Base-by-base conservation (phyloP, 371 early-diverging fungal species). In the Lichtheimia corymbifera region DNA sequence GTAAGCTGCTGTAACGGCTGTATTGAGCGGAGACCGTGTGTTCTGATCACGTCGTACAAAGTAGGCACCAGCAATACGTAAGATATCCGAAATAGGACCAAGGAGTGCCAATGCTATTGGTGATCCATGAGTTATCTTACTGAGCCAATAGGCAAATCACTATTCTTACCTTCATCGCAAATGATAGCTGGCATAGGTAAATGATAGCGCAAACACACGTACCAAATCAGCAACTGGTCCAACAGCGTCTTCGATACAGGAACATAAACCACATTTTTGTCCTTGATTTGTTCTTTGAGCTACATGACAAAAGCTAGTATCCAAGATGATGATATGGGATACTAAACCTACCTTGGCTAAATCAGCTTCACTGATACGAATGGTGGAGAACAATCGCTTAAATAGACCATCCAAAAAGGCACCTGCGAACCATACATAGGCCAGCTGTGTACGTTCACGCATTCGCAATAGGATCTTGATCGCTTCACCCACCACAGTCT, bases 351-450 rank as follows among this genome's bases (percentile, higher is more conserved):
- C 63, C 61, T 59, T 64, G 15, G 55, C 55, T 17, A 81, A 27
- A 42, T 74, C 73, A 2, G 56, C 35, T 22, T 76, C 70, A 25
- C 53, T 59, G 17, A 81, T 54, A 12, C 72, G 70, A 13, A 81
- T 45, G 22, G 68, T 74, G 3, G 65, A 61, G 25, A 81, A 81
- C 2, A 81, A 54, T 28, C 71, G 72, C 27, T 74, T 71, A 54
- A 81, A 78, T 24, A 81, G 44, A 0, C 62, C 45, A 18, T 81
- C 73, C 3, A 81, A 55, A 49, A 78, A 76, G 9, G 76, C 64
- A 13, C 79, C 82, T 5, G 82, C 82, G 53, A 78, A 81, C 79
- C 79, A 81, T 2, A 81, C 68, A 58, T 81, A 81, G 15, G 74
- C 74, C 0, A 78, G 42, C 27, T 76, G 77, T 3, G 82, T 78